Evolutionary conservation across 2,329 filamentous ascomycete species (phyloP).

Genomic region (Emmonsia crescens): DNA sequence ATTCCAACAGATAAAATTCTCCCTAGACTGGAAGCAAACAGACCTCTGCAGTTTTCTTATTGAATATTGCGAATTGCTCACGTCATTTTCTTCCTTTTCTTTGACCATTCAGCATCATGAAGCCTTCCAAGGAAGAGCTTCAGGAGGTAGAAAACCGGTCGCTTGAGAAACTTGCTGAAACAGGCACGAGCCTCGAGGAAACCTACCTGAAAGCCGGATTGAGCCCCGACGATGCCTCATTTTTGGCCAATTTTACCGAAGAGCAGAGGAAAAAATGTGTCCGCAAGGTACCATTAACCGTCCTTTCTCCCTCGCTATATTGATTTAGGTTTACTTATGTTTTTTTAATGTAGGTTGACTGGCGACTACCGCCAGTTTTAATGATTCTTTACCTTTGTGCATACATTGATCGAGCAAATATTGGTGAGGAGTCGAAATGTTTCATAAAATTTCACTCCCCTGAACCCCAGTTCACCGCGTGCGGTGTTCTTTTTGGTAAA

Average conservation of each 20-base stretch:
- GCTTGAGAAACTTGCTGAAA: conserved; percentile 6
- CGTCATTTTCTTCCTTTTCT: background rate
- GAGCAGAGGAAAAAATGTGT: conserved; percentile 22
- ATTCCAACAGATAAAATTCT: background rate
- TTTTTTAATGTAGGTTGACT: conserved; percentile 5
- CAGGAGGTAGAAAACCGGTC: background rate
- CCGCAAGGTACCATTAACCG: conserved; percentile 20
- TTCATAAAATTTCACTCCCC: background rate
- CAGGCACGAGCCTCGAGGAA: conserved; percentile 4
- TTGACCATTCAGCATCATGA: background rate
- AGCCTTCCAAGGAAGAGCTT: background rate
- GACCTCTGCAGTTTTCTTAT: background rate
- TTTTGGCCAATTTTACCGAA: conserved; percentile 22
- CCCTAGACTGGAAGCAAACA: background rate
- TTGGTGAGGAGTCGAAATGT: conserved; percentile 1
- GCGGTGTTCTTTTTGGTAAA: background rate
- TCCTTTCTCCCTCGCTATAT: conserved; percentile 8
- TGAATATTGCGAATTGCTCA: background rate
- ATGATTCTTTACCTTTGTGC: conserved; percentile 10
- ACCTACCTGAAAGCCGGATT: conserved; percentile 7
- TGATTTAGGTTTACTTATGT: background rate
- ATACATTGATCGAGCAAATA: conserved; percentile 10
- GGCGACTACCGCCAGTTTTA: conserved; percentile 5
- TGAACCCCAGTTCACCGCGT: background rate
- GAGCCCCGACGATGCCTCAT: conserved; percentile 22